Percentiles rank a stretch among this genome's conserved stretches.
Conservation (phyloP, 2,329 filamentous ascomycete species). For the Apiospora koreana region DNA sequence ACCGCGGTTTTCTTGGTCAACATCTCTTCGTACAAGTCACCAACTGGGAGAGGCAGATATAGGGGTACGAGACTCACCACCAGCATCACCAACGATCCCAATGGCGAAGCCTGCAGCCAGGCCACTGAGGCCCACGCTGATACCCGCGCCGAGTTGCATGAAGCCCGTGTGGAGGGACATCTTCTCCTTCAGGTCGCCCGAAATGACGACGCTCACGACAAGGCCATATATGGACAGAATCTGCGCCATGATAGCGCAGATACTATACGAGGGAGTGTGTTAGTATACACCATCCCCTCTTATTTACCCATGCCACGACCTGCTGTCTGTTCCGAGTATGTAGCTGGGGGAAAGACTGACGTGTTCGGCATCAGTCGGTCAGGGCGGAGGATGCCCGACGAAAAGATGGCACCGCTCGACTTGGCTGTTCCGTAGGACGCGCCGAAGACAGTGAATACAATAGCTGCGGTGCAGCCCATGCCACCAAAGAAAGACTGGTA, state of each 20-base stretch:
- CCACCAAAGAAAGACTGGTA: slow-evolving; percentile 45
- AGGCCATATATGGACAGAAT: slow-evolving; percentile 50
- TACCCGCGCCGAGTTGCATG: slow-evolving; percentile 44
- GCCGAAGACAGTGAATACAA: slow-evolving; percentile 54
- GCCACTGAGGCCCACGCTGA: slow-evolving; percentile 45
- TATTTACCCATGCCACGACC: no score
- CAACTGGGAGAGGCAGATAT: background rate
- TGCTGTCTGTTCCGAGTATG: background rate
- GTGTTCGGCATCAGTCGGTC: slow-evolving; percentile 47
- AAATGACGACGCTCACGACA: slow-evolving; percentile 46
- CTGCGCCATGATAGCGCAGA: slow-evolving; percentile 49
- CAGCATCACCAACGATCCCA: slow-evolving; percentile 47
- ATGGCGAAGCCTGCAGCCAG: slow-evolving; percentile 48
- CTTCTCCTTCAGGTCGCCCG: slow-evolving; percentile 39
- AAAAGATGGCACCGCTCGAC: slow-evolving; percentile 44
- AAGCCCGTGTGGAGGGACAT: slow-evolving; percentile 46
- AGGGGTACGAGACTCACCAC: slow-evolving; percentile 33
- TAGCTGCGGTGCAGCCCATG: slow-evolving; percentile 44
- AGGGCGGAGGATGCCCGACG: slow-evolving; percentile 44
- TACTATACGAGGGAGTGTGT: slow-evolving; percentile 16
- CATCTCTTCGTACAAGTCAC: background rate
- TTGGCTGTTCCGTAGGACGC: slow-evolving; percentile 47
- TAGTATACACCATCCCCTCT: background rate
- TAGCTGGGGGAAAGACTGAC: slow-evolving; percentile 16
- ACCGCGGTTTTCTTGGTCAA: background rate